Base-by-base conservation (phyloP, 441 rosid genomes). In the Arabidopsis hybrid region DNA sequence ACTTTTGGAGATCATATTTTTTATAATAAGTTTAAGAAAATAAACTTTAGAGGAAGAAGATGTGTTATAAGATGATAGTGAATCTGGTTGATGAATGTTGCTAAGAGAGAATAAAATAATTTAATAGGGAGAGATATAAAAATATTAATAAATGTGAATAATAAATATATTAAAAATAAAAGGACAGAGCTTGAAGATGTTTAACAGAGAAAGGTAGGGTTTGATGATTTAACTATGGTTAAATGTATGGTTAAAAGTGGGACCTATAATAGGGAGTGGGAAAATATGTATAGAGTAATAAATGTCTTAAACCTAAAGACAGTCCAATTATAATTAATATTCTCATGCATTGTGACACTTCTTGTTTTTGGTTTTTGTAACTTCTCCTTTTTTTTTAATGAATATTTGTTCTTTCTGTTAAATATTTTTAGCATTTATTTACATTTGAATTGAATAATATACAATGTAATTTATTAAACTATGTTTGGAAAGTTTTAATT, bases 231-330 rank as follows among this genome's bases (percentile, higher is more conserved):
- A 76, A 76, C 79, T 31, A 76, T 56, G 71, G 79, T 76, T 76
- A 76, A 60, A 55, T 55, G 71, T 47, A 18, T 62, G 60, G 75
- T 69, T 69, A 63, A 39, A 32, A 49, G 34, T 53, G 58, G 79
- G 73, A 36, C 65, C 79, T 52, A 63, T 12, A 4, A 38, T 46
- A 56, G 12, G 10, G 57, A 75, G 65, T 75, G 71, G 71, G 36
- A 18, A 45, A 59, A 49, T 73, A 67, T 60, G 47, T 38, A 16
- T 2, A 38, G 71, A 56, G 74, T 76, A 76, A 55, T 69, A 69
- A 69, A 76, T 76, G 71, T 57, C 46, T 76, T 69, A 56, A 69
- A 69, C 69, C 65, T 75, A 75, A 69, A 75, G 74, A 68, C 43
- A 53, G 71, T 69, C 60, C 52, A 49, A 50, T 69, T 76, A 69